Conservation (phyloP, 768 basidiomycete genomes). For the Pholiota conissans region DNA sequence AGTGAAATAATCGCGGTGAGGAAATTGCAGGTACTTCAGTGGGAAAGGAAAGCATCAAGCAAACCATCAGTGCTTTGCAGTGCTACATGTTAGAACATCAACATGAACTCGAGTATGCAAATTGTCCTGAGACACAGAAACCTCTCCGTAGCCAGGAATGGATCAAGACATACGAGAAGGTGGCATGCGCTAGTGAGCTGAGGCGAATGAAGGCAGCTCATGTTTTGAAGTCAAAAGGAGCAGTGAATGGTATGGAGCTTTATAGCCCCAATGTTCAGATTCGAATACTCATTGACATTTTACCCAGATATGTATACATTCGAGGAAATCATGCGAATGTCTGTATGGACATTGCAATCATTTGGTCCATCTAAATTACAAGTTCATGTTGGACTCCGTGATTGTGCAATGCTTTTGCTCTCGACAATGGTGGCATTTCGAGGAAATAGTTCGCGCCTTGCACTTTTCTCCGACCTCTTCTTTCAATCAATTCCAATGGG, state of each 20-base stretch:
- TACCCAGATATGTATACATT: background rate
- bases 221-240: background rate
- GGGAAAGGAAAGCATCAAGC: constrained; percentile 1
- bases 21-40: constrained; percentile 1
- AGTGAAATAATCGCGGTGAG: background rate
- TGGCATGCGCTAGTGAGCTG: background rate
- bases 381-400: background rate
- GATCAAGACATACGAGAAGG: background rate
- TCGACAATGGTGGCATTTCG: background rate
- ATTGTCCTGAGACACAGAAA: background rate
- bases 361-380: background rate
- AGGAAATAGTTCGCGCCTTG: background rate
- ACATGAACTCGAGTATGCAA: background rate
- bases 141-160: background rate
- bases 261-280: background rate
- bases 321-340: background rate
- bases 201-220: background rate
- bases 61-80: constrained; percentile 2
- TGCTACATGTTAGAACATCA: background rate
- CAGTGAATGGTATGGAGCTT: background rate
- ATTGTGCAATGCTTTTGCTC: background rate
- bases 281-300: background rate
- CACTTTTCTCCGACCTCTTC: background rate
- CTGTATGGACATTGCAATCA: background rate
- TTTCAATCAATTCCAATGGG: background rate